Conservation (phyloP, 805 yeast genomes). For the Metschnikowia lunata region DNA sequence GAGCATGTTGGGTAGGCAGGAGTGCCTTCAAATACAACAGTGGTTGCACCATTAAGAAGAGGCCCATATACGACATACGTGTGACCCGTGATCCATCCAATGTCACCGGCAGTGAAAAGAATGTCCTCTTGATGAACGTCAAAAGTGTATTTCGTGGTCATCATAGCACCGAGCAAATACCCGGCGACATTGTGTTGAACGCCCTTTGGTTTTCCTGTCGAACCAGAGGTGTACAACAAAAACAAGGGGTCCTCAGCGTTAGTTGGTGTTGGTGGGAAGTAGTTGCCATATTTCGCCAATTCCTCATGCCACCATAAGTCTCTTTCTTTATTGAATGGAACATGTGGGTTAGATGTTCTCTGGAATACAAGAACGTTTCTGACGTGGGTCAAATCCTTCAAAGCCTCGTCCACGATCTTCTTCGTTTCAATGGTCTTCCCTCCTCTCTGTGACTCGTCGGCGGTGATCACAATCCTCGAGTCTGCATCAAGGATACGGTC, state of each 20-base stretch:
- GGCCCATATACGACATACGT: slow-evolving; percentile 96
- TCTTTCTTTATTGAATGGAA: slow-evolving; percentile 72
- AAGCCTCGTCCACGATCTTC: slow-evolving; percentile 92
- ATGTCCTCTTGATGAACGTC: slow-evolving; percentile 87
- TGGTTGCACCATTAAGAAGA: slow-evolving; percentile 75
- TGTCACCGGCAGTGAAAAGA: slow-evolving; percentile 95
- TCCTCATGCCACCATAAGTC: slow-evolving; percentile 97
- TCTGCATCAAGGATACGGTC: slow-evolving; percentile 90
- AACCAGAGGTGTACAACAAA: slow-evolving; percentile 94
- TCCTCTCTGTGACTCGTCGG: slow-evolving; percentile 95
- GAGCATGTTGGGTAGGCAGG: slow-evolving; percentile 96
- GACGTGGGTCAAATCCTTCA: slow-evolving; percentile 68
- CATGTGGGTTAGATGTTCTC: slow-evolving; percentile 75
- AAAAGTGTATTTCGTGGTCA: slow-evolving; percentile 89
- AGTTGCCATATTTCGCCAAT: slow-evolving; percentile 71
- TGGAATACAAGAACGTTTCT: slow-evolving; percentile 80
- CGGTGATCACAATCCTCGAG: slow-evolving; percentile 82
- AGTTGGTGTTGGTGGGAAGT: slow-evolving; percentile 83
- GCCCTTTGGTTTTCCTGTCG: slow-evolving; percentile 98
- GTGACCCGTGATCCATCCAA: slow-evolving; percentile 99
- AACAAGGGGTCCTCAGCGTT: slow-evolving; percentile 93
- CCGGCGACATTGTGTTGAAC: slow-evolving; percentile 95
- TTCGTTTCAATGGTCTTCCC: slow-evolving; percentile 90
- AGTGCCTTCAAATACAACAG: slow-evolving; percentile 93
- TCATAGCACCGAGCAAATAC: slow-evolving; percentile 84